These are phyloP conservation scores for Helotiales sp. DNA, from an alignment of 2,329 filamentous ascomycete genomes.

Conservation along the genomic window DNA sequence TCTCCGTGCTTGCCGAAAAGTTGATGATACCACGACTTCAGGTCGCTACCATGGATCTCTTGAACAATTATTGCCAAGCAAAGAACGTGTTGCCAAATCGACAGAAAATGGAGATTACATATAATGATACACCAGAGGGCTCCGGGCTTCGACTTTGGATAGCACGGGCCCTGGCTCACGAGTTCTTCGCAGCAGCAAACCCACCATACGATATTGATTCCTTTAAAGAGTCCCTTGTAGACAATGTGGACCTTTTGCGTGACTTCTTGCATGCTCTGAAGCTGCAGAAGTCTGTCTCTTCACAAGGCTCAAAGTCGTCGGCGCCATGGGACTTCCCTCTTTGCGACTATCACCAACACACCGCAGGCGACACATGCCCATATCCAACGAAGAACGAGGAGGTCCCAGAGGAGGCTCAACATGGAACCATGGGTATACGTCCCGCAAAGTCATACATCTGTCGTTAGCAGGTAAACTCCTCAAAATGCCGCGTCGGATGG, in stretches of 20 bases:
- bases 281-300: background rate
- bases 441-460: no score
- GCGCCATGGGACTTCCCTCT: background rate
- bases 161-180: background rate
- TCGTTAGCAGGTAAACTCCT: no score
- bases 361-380: background rate
- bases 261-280: background rate
- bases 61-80: background rate
- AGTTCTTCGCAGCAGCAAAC: background rate
- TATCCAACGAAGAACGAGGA: background rate
- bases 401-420: no score
- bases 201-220: background rate
- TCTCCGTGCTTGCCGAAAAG: background rate
- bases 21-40: background rate
- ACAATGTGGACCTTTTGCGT: background rate
- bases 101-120: background rate
- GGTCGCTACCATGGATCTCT: background rate
- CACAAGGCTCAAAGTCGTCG: background rate
- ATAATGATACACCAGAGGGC: background rate
- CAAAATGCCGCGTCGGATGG: no score
- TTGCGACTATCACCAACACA: conserved; percentile 3
- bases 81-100: background rate
- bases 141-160: background rate
- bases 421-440: no score
- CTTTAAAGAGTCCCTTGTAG: background rate